phyloP scores from a whole-genome alignment of 2,329 filamentous ascomycete genomes.

The Cercospora zeina region DNA sequence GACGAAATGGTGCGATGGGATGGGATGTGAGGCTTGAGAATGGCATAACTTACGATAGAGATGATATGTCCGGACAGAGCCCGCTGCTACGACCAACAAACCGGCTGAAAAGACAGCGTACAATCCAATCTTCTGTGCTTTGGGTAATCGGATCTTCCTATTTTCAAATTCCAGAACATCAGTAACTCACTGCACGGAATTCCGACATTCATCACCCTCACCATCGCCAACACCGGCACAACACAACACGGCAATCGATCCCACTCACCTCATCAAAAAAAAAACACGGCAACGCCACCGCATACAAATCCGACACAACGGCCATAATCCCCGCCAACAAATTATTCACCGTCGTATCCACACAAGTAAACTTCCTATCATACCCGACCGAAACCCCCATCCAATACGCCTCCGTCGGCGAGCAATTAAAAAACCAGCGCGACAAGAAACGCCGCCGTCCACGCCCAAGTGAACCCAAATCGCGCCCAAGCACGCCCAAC shows the following conservation, averaged over 20 bases:
- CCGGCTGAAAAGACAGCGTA: conserved; percentile 44
- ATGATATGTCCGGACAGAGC: conserved; percentile 41
- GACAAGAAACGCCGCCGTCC: conserved; percentile 42
- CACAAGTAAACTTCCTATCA: conserved; percentile 39
- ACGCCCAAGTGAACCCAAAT: conserved; percentile 45
- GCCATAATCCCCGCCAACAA: conserved; percentile 45
- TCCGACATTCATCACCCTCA: conserved; percentile 33
- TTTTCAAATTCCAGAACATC: conserved; percentile 41
- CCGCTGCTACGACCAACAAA: conserved; percentile 37
- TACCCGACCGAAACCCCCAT: conserved; percentile 41
- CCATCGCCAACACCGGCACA: neutral
- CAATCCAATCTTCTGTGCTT: conserved; percentile 48
- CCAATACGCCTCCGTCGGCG: conserved; percentile 46
- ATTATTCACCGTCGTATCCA: conserved; percentile 43
- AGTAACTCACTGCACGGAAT: conserved; percentile 43
- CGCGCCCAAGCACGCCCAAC: conserved; percentile 31
- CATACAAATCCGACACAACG: conserved; percentile 45
- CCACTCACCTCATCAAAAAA: conserved; percentile 47
- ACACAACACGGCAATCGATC: no score
- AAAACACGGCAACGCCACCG: conserved; percentile 46
- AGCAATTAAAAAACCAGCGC: conserved; percentile 43
- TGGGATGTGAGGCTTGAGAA: neutral
- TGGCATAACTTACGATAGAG: conserved; percentile 1
- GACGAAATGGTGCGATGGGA: no score
- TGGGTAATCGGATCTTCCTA: conserved; percentile 42